Percentiles rank a stretch among this genome's conserved stretches.
Conservation (phyloP, 768 basidiomycete species). For the Termitomyces sp. region DNA sequence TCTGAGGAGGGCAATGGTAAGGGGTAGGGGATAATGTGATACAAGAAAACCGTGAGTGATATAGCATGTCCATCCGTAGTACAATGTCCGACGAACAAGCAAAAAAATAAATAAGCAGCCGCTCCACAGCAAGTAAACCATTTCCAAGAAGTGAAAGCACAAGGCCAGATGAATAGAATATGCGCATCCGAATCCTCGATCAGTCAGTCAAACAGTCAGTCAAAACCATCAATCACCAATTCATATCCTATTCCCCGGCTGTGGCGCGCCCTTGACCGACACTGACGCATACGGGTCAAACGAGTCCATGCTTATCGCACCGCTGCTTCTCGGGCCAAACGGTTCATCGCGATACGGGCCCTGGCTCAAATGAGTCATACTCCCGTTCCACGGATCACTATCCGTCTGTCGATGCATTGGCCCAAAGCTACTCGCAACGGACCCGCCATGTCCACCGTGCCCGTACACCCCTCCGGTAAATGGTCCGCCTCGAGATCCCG, state of each 20-base stretch:
- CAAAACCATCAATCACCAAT: neutral
- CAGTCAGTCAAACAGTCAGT: neutral
- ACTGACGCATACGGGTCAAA: conserved; percentile 34
- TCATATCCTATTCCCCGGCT: conserved; percentile 2
- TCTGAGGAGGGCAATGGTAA: neutral
- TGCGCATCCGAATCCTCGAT: neutral
- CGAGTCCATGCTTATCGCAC: conserved; percentile 18
- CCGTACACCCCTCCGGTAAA: conserved; percentile 25
- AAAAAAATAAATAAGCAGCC: neutral
- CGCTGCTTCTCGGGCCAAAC: conserved; percentile 1
- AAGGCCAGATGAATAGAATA: neutral
- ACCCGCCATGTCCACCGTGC: conserved; percentile 20
- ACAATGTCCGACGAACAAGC: conserved; percentile 2
- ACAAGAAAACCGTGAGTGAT: neutral
- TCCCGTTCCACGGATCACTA: conserved; percentile 57
- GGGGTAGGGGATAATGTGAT: neutral
- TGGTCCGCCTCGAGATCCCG: conserved; percentile 15
- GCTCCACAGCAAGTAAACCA: neutral
- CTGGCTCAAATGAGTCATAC: conserved; percentile 39
- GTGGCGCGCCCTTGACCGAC: neutral
- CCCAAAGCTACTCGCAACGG: conserved; percentile 65
- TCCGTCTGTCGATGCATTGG: conserved; percentile 61
- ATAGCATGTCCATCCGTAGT: conserved; percentile 4
- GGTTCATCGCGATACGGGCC: conserved; percentile 30
- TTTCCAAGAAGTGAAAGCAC: neutral